Base-by-base conservation (phyloP, 305 asterid species). In the Rubia balearica region DNA sequence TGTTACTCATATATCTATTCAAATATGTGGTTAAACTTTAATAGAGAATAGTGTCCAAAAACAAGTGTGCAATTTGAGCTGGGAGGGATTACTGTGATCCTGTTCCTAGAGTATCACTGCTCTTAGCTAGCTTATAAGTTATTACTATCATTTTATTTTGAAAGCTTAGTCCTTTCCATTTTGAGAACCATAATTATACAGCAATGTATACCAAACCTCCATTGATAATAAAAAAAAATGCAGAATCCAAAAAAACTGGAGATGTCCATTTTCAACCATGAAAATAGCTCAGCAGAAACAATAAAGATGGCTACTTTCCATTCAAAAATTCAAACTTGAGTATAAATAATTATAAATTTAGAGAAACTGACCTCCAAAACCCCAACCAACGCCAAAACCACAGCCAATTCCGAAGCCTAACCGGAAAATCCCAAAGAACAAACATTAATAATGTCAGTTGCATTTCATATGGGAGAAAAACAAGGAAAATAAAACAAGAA, bases 341-440 rank as follows among this genome's bases (percentile, higher is more conserved):
- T 55, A 13, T 13, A 14, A 17, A 33, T 7, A 71, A 40, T 8
- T 10, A 16, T 27, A 33, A 30, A 19, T 10, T 33, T 5, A 38
- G n/a, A 22, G 75, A 59, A 76, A 77, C 84, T 67, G 55, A 92
- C 98, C 97, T 80, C 98, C 98, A 68, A 93, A 93, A 69, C 98
- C 98, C 98, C 98, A 93, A 57, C 97, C 98, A 40, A 93, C 82
- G 30, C 98, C 98, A 71, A 93, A 93, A 48, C 97, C 97, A 76
- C 98, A 93, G 67, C 98, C 98, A 72, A 90, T 80, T 57, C 98
- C 98, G 69, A 88, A 84, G 40, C 98, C 98, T 92, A 72, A 72
- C 66, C 11, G 61, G 42, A 65, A 11, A 62, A 71, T 61, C 67
- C 67, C 75, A 65, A 74, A 14, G 19, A 22, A 13, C 33, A 68